phyloP scores from a whole-genome alignment of 2,329 filamentous ascomycete species.

The Epichloe hybrida region DNA sequence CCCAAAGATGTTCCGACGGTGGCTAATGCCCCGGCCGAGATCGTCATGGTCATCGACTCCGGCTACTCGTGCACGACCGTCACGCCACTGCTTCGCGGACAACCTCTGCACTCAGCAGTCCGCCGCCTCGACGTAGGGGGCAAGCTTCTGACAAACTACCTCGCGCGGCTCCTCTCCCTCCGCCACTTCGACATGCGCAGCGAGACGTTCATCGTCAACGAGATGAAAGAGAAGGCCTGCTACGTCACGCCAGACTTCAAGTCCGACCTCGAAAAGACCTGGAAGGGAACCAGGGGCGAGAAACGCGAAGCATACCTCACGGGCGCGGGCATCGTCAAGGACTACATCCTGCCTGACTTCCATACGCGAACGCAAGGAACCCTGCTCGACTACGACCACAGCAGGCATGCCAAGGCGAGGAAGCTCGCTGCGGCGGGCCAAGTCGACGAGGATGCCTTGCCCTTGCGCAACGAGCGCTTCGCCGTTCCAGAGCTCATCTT shows the following conservation, averaged over 20 bases:
- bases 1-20: slow-evolving; percentile 31
- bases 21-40: slow-evolving; percentile 50
- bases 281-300: slow-evolving; percentile 61
- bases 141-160: slow-evolving; percentile 83
- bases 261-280: slow-evolving; percentile 64
- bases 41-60: slow-evolving; percentile 77
- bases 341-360: slow-evolving; percentile 85
- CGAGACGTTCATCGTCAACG: slow-evolving; percentile 84
- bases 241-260: slow-evolving; percentile 71
- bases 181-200: slow-evolving; percentile 94
- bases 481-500: slow-evolving; percentile 82
- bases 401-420: slow-evolving; percentile 38
- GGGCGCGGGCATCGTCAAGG: slow-evolving; percentile 57
- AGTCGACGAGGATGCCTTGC: slow-evolving; percentile 60
- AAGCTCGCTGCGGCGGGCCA: slow-evolving; percentile 31
- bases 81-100: slow-evolving; percentile 71
- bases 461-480: slow-evolving; percentile 86
- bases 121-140: slow-evolving; percentile 82
- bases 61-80: slow-evolving; percentile 90
- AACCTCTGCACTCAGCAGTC: slow-evolving; percentile 66
- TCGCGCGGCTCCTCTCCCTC: slow-evolving; percentile 78
- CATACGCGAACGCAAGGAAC: slow-evolving; percentile 49
- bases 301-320: slow-evolving; percentile 33
- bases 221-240: slow-evolving; percentile 85
- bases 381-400: slow-evolving; percentile 64